Percentiles rank a stretch among this genome's conserved stretches.
These are phyloP conservation scores for Apiospora phragmitis DNA, from an alignment of 2,329 filamentous ascomycete genomes.

Conservation along the genomic window DNA sequence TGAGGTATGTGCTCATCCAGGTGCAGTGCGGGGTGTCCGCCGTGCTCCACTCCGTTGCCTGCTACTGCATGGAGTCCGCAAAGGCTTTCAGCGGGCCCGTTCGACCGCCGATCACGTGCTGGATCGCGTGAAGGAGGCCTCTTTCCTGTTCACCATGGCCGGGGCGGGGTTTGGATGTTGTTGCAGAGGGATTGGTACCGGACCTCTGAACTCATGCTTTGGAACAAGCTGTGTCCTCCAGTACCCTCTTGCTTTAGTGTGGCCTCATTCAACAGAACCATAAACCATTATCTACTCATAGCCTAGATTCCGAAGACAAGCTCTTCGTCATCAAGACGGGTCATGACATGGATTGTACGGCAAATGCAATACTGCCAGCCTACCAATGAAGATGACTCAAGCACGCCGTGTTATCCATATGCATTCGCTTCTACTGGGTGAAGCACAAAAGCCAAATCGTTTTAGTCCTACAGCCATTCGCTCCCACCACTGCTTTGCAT, in stretches of 20 bases:
- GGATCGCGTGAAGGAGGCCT: conserved; percentile 22
- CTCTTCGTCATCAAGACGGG: neutral
- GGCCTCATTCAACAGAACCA: too few species aligned
- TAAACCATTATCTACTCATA: too few species aligned
- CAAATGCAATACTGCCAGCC: neutral
- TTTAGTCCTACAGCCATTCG: neutral
- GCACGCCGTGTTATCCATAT: neutral
- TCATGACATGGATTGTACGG: too few species aligned
- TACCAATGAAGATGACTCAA: too few species aligned
- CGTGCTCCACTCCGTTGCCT: conserved; percentile 19
- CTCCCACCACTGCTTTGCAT: neutral
- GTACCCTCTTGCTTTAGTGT: too few species aligned
- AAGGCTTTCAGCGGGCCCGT: conserved; percentile 30
- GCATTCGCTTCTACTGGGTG: neutral
- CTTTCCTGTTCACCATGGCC: conserved; percentile 24
- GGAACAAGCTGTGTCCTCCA: too few species aligned
- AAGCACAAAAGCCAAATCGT: neutral
- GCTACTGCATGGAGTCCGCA: conserved; percentile 26
- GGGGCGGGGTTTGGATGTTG: conserved; percentile 27
- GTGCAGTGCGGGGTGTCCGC: conserved; percentile 4
- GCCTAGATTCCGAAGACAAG: too few species aligned
- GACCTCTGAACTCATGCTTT: too few species aligned
- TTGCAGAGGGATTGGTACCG: conserved; percentile 25
- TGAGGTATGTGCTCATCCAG: neutral
- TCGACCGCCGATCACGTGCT: conserved; percentile 25